Percentiles rank a stretch among this genome's conserved stretches.
phyloP scores from a whole-genome alignment of 2,329 filamentous ascomycete genomes.

The Penicillium sp. region DNA sequence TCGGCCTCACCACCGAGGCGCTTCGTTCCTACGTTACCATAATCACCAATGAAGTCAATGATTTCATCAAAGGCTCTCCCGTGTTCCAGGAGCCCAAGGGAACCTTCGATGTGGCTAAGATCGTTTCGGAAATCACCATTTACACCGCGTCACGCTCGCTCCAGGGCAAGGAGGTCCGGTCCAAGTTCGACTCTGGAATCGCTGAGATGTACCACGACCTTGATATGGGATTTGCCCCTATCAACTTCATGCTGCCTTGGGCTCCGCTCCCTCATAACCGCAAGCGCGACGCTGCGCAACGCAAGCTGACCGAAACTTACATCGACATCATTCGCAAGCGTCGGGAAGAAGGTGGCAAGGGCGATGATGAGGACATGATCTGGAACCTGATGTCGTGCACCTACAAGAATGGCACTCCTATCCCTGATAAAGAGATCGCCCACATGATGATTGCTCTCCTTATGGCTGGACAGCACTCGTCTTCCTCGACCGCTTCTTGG shows the following conservation, averaged over 20 bases:
- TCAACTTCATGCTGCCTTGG: slow-evolving; percentile 92
- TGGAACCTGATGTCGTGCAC: slow-evolving; percentile 84
- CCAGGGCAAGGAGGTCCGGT: slow-evolving; percentile 81
- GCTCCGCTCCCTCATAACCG: slow-evolving; percentile 86
- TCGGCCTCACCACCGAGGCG: slow-evolving; percentile 65
- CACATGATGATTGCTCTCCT: slow-evolving; percentile 94
- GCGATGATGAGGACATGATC: slow-evolving; percentile 76
- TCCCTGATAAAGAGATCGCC: slow-evolving; percentile 84
- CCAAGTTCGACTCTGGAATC: slow-evolving; percentile 77
- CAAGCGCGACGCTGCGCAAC: slow-evolving; percentile 76
- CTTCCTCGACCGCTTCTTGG: slow-evolving; percentile 82
- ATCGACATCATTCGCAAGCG: slow-evolving; percentile 79
- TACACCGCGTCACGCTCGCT: slow-evolving; percentile 86
- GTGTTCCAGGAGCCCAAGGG: slow-evolving; percentile 71
- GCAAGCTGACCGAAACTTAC: slow-evolving; percentile 80
- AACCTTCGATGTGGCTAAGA: slow-evolving; percentile 71
- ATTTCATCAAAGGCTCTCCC: slow-evolving; percentile 71
- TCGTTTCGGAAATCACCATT: slow-evolving; percentile 84
- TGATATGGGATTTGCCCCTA: slow-evolving; percentile 84
- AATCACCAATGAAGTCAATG: slow-evolving; percentile 73
- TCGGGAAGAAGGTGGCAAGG: slow-evolving; percentile 57
- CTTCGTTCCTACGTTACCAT: slow-evolving; percentile 74
- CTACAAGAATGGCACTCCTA: slow-evolving; percentile 78
- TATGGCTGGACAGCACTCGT: slow-evolving; percentile 91
- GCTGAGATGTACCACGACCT: slow-evolving; percentile 85